phyloP scores from a whole-genome alignment of 2,329 filamentous ascomycete species.

The Penicillium sumatraense region DNA sequence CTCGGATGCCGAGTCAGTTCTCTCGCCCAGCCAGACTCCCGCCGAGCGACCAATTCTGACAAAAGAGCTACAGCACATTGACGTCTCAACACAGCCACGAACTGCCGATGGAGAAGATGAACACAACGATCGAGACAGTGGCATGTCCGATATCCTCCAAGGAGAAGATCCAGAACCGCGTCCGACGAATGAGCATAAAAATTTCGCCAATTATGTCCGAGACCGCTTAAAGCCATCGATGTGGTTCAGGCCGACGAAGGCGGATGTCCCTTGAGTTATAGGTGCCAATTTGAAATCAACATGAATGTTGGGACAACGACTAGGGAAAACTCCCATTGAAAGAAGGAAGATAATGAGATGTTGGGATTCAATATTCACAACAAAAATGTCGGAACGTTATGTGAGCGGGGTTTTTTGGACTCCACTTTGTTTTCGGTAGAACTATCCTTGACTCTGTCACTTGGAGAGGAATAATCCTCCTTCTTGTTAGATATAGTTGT shows the following conservation, averaged over 20 bases:
- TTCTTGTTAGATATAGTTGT: conserved; percentile 27
- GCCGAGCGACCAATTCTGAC: conserved; percentile 32
- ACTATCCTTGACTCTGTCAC: conserved; percentile 17
- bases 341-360: conserved; percentile 2
- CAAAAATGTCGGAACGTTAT: conserved; percentile 51
- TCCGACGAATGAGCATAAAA: conserved; percentile 35
- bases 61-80: conserved; percentile 35
- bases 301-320: conserved; percentile 4
- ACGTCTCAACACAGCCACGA: conserved; percentile 37
- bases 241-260: conserved; percentile 16
- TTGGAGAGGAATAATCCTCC: conserved; percentile 15
- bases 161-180: conserved; percentile 34
- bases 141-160: conserved; percentile 33
- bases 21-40: conserved; percentile 21
- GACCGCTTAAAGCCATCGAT: conserved; percentile 20
- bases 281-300: conserved; percentile 1
- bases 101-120: conserved; percentile 35
- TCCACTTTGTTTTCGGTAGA: conserved; percentile 25
- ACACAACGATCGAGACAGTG: conserved; percentile 27
- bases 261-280: conserved; percentile 8
- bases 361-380: conserved; percentile 31
- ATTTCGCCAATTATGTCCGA: conserved; percentile 24
- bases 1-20: conserved; percentile 44
- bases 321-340: background rate
- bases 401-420: conserved; percentile 44